These are phyloP conservation scores for Colletotrichum coccodes DNA, from an alignment of 2,329 filamentous ascomycete species.

Conservation along the genomic window DNA sequence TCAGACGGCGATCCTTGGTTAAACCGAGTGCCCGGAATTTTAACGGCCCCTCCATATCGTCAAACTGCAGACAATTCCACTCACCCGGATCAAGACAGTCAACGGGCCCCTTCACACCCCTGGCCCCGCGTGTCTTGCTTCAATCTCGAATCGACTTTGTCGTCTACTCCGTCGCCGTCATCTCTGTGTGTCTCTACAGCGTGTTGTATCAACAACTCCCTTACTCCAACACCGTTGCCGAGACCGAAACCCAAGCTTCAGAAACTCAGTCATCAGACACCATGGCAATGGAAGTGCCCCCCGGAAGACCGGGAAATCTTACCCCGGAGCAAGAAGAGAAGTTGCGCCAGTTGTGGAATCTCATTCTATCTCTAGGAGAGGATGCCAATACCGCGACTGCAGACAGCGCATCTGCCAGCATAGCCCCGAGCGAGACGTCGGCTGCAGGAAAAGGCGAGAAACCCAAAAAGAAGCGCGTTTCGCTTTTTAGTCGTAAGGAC, in stretches of 20 bases:
- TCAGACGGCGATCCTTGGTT: not conserved
- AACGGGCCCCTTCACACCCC: not conserved
- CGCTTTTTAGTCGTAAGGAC: conserved; percentile 72
- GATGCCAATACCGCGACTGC: conserved; percentile 37
- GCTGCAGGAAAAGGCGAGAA: conserved; percentile 56
- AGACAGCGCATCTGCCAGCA: conserved; percentile 37
- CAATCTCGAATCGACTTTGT: conserved; percentile 28
- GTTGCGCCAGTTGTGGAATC: conserved; percentile 86
- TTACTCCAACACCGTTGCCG: not conserved
- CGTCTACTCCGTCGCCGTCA: conserved; percentile 19
- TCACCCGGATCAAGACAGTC: not conserved
- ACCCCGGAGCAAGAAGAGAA: conserved; percentile 91
- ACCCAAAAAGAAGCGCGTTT: conserved; percentile 79
- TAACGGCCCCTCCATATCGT: not conserved
- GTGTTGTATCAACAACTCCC: conserved; percentile 17
- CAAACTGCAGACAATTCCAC: conserved; percentile 6
- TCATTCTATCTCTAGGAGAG: conserved; percentile 73
- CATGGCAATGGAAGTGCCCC: conserved; percentile 59
- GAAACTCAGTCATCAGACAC: conserved; percentile 21
- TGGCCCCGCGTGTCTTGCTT: conserved; percentile 10
- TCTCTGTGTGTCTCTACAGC: conserved; percentile 27
- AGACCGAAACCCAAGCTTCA: not conserved
- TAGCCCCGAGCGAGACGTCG: conserved; percentile 39
- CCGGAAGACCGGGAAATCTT: conserved; percentile 85
- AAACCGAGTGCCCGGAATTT: not conserved